Conservation (phyloP, 768 basidiomycete species). For the Tylopilus intermedius region DNA sequence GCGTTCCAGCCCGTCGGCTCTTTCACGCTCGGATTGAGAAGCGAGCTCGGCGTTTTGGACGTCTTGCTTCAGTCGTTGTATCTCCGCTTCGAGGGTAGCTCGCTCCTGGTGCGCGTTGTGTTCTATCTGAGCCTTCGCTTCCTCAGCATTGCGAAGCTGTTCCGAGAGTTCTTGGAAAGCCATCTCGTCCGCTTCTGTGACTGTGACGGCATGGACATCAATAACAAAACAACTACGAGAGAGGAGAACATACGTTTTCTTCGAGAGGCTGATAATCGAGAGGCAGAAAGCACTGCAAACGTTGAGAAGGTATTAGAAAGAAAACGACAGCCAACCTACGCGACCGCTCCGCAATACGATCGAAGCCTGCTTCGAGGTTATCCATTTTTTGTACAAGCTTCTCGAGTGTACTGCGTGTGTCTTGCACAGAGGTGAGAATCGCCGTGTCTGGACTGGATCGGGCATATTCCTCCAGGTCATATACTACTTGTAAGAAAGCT, state of each 20-base stretch:
- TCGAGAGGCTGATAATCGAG: conserved; percentile 61
- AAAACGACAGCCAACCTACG: conserved; percentile 40
- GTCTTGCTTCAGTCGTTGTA: conserved; percentile 46
- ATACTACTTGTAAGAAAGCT: conserved; percentile 60
- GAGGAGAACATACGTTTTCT: conserved; percentile 56
- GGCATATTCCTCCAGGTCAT: conserved; percentile 60
- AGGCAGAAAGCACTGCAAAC: conserved; percentile 65
- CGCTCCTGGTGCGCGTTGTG: conserved; percentile 56
- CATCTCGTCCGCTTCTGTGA: conserved; percentile 69
- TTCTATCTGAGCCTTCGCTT: conserved; percentile 55
- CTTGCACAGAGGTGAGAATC: conserved; percentile 52
- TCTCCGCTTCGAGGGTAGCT: conserved; percentile 48
- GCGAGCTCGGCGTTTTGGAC: conserved; percentile 38
- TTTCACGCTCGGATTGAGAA: conserved; percentile 43
- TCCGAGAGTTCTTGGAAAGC: conserved; percentile 68
- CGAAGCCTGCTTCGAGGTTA: conserved; percentile 71
- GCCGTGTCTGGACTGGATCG: conserved; percentile 40
- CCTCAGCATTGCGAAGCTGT: conserved; percentile 57
- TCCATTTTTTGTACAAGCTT: conserved; percentile 77
- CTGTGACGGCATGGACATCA: conserved; percentile 33
- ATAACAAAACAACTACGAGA: background rate
- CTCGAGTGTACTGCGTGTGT: conserved; percentile 58
- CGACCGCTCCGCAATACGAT: conserved; percentile 80
- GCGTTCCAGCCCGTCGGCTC: conserved; percentile 54
- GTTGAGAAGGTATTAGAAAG: background rate